These are phyloP conservation scores for Tremella mesenterica DNA, from an alignment of 768 basidiomycete genomes.

Conservation along the genomic window DNA sequence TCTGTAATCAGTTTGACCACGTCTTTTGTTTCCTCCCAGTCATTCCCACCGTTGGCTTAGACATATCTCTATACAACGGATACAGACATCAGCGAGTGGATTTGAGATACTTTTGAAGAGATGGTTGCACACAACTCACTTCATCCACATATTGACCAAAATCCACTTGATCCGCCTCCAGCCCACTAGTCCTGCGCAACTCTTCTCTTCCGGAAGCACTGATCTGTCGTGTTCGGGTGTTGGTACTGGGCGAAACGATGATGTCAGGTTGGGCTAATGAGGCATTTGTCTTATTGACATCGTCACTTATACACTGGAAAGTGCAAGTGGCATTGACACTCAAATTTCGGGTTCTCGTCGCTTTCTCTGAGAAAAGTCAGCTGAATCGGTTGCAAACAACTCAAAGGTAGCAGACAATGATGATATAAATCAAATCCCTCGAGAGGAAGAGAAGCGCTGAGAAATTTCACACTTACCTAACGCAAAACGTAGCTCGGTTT, in stretches of 20 bases:
- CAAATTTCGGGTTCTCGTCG: conserved; percentile 57
- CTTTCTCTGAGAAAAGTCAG: conserved; percentile 65
- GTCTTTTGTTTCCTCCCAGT: too few relatives aligned
- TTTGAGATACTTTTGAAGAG: too few relatives aligned
- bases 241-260: conserved; percentile 22
- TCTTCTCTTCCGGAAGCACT: conserved; percentile 2
- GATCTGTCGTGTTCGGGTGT: conserved; percentile 1
- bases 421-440: not conserved
- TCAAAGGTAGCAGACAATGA: not conserved
- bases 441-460: not conserved
- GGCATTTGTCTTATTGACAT: conserved; percentile 6
- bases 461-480: too few relatives aligned
- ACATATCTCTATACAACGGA: too few relatives aligned
- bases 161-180: conserved; percentile 44
- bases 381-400: too few relatives aligned
- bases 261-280: conserved; percentile 18
- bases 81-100: too few relatives aligned
- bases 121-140: conserved; percentile 49
- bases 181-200: conserved; percentile 17
- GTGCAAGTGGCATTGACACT: conserved; percentile 60
- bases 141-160: conserved; percentile 86
- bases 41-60: too few relatives aligned
- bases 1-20: conserved; percentile 50
- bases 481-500: conserved; percentile 75
- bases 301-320: conserved; percentile 52